Evolutionary conservation across 768 basidiomycete genomes (phyloP).

Genomic region (Amanita muscaria): DNA sequence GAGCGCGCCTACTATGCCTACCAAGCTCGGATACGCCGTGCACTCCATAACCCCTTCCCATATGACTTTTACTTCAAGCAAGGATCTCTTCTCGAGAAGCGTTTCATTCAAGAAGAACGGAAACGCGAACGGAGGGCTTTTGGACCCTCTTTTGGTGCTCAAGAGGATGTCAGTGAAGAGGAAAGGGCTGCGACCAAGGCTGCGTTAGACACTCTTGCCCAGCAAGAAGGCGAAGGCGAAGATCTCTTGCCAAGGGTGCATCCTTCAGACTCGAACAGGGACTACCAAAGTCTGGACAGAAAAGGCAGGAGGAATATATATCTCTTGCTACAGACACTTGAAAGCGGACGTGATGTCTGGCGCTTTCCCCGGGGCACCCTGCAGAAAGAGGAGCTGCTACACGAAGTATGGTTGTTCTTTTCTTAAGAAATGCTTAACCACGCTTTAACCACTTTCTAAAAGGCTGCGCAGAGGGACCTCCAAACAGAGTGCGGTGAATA

Average conservation of each 20-base stretch:
- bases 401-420: conserved; percentile 46
- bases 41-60: conserved; percentile 83
- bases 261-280: conserved; percentile 48
- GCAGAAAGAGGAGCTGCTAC: conserved; percentile 58
- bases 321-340: conserved; percentile 56
- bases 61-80: conserved; percentile 91
- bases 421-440: background rate
- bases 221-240: conserved; percentile 54
- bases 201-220: conserved; percentile 46
- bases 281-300: conserved; percentile 73
- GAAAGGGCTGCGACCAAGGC: conserved; percentile 46
- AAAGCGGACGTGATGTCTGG: conserved; percentile 54
- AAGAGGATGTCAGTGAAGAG: conserved; percentile 36
- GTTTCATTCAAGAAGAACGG: conserved; percentile 71
- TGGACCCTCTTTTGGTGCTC: conserved; percentile 48
- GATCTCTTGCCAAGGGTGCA: conserved; percentile 53
- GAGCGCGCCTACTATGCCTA: conserved; percentile 79
- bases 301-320: conserved; percentile 82
- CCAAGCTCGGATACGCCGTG: conserved; percentile 74
- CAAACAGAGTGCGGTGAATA: conserved; percentile 62
- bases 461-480: conserved; percentile 74
- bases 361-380: conserved; percentile 68
- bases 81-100: conserved; percentile 75
- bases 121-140: conserved; percentile 67
- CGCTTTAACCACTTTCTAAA: conserved; percentile 6